Evolutionary conservation across 2,329 filamentous ascomycete species (phyloP).

Genomic region (Aureobasidium sp.): DNA sequence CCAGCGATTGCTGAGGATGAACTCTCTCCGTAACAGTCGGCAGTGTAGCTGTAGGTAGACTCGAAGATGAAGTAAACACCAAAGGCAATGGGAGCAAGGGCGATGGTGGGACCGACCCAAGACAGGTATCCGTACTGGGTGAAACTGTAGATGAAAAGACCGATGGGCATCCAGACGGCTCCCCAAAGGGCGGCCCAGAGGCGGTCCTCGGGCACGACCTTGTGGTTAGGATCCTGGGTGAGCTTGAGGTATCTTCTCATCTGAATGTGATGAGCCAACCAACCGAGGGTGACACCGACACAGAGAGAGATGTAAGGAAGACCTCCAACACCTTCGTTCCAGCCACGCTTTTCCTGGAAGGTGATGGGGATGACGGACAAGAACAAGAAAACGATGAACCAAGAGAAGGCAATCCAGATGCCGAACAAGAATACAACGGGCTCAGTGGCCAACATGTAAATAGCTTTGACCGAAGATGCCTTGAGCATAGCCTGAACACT

Average conservation of each 20-base stretch:
- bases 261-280: constrained; percentile 39
- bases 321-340: constrained; percentile 42
- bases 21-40: constrained; percentile 45
- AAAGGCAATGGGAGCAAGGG: constrained; percentile 42
- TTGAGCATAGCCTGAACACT: constrained; percentile 40
- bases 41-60: constrained; percentile 42
- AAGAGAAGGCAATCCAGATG: constrained; percentile 46
- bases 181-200: constrained; percentile 44
- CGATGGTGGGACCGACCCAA: constrained; percentile 44
- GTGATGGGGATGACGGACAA: constrained; percentile 44
- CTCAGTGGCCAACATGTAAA: constrained; percentile 43
- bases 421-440: constrained; percentile 44
- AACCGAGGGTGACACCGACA: constrained; percentile 42
- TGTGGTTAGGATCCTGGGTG: constrained; percentile 24
- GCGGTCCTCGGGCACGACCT: constrained; percentile 38
- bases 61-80: constrained; percentile 47
- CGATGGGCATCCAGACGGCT: constrained; percentile 40
- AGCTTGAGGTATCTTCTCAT: constrained; percentile 43
- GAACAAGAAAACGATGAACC: constrained; percentile 49
- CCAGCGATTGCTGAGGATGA: constrained; percentile 39
- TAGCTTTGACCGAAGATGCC: constrained; percentile 44
- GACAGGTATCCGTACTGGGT: constrained; percentile 42
- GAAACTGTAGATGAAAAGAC: constrained; percentile 47
- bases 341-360: constrained; percentile 45
- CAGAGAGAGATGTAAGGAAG: constrained; percentile 46